Percentiles rank a stretch among this genome's conserved stretches.
phyloP scores from a whole-genome alignment of 2,329 filamentous ascomycete species.

The Shiraia sp. region DNA sequence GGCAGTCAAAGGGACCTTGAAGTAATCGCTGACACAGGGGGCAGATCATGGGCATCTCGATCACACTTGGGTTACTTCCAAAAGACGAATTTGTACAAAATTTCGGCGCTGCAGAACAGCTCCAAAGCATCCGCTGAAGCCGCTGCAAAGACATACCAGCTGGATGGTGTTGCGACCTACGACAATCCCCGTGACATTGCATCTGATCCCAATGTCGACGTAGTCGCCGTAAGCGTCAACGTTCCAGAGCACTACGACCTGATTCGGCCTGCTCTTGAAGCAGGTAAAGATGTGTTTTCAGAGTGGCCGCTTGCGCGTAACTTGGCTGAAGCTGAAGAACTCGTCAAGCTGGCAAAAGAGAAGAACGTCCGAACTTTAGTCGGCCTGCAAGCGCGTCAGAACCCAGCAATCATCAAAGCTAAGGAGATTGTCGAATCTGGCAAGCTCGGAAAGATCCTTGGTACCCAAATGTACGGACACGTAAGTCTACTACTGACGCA shows the following conservation, averaged over 20 bases:
- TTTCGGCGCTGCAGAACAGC: slow-evolving; percentile 57
- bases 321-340: slow-evolving; percentile 48
- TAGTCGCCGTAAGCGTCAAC: slow-evolving; percentile 52
- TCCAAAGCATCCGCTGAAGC: slow-evolving; percentile 47
- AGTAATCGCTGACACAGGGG: slow-evolving; percentile 3
- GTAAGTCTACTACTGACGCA: slow-evolving; percentile 3
- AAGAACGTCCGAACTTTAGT: slow-evolving; percentile 51
- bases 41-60: slow-evolving; percentile 41
- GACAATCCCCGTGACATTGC: slow-evolving; percentile 50
- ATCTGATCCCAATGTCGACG: slow-evolving; percentile 51
- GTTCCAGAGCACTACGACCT: slow-evolving; percentile 50
- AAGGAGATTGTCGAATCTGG: slow-evolving; percentile 49
- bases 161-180: slow-evolving; percentile 49
- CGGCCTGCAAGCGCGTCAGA: slow-evolving; percentile 52
- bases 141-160: slow-evolving; percentile 44
- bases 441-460: slow-evolving; percentile 50
- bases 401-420: slow-evolving; percentile 47
- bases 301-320: slow-evolving; percentile 56
- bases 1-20: too few species aligned
- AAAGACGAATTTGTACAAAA: slow-evolving; percentile 46
- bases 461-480: slow-evolving; percentile 37
- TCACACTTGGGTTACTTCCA: slow-evolving; percentile 47
- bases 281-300: slow-evolving; percentile 50
- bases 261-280: slow-evolving; percentile 48
- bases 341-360: slow-evolving; percentile 46